These are phyloP conservation scores for Naganishia liquefaciens DNA, from an alignment of 1,284 basidiomycete genomes.

Conservation along the genomic window DNA sequence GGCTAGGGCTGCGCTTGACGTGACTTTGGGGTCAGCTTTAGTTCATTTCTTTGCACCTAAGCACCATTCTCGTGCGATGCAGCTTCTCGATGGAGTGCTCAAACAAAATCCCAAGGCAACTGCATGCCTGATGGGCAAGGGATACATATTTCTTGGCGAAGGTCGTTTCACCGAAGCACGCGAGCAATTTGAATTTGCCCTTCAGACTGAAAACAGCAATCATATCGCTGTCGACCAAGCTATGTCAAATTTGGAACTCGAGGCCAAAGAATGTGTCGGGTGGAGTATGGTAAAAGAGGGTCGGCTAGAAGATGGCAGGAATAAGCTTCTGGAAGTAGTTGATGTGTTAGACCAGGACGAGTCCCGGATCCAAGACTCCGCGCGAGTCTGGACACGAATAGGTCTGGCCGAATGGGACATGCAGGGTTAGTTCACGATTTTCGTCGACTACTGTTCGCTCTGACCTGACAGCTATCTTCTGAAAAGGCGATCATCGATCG, in stretches of 20 bases:
- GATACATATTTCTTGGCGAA: constrained; percentile 68
- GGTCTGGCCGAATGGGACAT: constrained; percentile 77
- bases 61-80: constrained; percentile 76
- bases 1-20: constrained; percentile 44
- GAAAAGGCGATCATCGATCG: constrained; percentile 54
- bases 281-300: constrained; percentile 77
- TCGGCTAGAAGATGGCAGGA: constrained; percentile 60
- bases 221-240: constrained; percentile 45
- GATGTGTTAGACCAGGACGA: constrained; percentile 61
- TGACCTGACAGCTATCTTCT: not conserved
- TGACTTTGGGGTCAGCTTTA: constrained; percentile 59
- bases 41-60: constrained; percentile 87
- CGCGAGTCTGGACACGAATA: constrained; percentile 79
- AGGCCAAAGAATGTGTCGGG: constrained; percentile 76
- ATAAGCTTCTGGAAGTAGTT: constrained; percentile 64
- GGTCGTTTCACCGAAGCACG: constrained; percentile 72
- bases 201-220: constrained; percentile 48
- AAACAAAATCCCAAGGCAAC: constrained; percentile 64
- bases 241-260: constrained; percentile 51
- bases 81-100: constrained; percentile 73
- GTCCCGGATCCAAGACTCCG: constrained; percentile 59
- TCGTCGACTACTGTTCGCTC: not conserved
- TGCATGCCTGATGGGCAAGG: constrained; percentile 70
- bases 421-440: constrained; percentile 60
- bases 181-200: constrained; percentile 61